A percentile compares a stretch with the other conserved stretches of the same genome.
These are phyloP conservation scores for Sequoia sempervirens DNA, from an alignment of 75 land plant species.

Conservation along the genomic window DNA sequence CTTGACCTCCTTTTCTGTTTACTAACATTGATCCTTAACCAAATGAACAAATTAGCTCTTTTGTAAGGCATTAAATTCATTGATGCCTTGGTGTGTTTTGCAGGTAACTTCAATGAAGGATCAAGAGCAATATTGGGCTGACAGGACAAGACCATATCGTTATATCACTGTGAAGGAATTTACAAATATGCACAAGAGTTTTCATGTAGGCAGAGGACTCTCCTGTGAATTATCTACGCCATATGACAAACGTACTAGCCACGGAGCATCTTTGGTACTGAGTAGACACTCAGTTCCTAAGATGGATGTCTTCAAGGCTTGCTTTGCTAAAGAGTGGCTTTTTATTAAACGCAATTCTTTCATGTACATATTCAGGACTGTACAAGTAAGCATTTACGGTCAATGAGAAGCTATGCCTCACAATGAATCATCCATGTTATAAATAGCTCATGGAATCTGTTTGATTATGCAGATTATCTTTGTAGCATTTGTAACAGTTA, in stretches of 20 bases:
- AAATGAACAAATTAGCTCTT: neutral
- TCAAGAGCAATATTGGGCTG: constrained; percentile 84
- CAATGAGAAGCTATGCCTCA: neutral
- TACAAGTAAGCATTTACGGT: constrained; percentile 23
- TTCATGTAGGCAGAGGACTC: constrained; percentile 54
- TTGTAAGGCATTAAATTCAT: neutral
- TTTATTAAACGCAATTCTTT: constrained; percentile 80
- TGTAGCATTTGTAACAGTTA: constrained; percentile 16
- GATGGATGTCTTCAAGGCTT: constrained; percentile 59
- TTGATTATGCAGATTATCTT: constrained; percentile 39
- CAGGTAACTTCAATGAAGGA: constrained; percentile 84
- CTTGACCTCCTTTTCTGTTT: neutral
- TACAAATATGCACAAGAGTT: constrained; percentile 39
- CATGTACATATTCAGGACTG: constrained; percentile 54
- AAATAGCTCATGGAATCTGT: neutral
- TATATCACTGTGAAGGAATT: constrained; percentile 66
- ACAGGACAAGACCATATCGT: constrained; percentile 45
- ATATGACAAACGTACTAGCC: constrained; percentile 45
- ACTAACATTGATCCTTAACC: neutral
- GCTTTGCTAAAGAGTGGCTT: constrained; percentile 70
- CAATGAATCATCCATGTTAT: neutral
- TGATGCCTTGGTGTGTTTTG: neutral
- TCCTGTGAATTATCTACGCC: constrained; percentile 50
- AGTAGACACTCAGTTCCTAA: constrained; percentile 43
- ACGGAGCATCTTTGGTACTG: constrained; percentile 67